Percentiles rank a stretch among this genome's conserved stretches.
Conservation (phyloP, 1,139 yeast species). For the Suhomyces terraborum region DNA sequence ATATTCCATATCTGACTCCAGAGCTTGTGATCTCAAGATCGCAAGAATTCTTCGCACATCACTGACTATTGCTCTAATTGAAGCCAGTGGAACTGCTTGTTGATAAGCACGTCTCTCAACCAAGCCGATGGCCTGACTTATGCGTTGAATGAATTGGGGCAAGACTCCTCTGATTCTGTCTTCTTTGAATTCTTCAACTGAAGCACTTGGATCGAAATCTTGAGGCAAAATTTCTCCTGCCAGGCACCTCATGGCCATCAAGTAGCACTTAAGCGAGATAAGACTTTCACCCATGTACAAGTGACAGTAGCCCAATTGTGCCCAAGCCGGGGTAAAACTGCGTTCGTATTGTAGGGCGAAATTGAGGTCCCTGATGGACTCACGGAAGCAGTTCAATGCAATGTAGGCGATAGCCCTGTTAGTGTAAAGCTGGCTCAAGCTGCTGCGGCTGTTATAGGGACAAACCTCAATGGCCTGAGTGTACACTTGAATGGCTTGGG, state of each 20-base stretch:
- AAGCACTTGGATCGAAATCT: slow-evolving; percentile 16
- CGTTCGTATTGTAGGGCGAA: slow-evolving; percentile 35
- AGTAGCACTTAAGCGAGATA: slow-evolving; percentile 37
- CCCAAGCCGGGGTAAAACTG: slow-evolving; percentile 47
- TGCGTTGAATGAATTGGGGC: slow-evolving; percentile 45
- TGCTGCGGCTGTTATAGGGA: slow-evolving; percentile 18
- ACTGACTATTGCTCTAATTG: slow-evolving; percentile 27
- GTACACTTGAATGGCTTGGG: slow-evolving; percentile 45
- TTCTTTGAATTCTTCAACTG: slow-evolving; percentile 25
- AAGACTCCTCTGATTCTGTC: slow-evolving; percentile 29
- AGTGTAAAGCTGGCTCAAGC: slow-evolving; percentile 39
- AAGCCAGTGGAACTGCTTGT: slow-evolving; percentile 30
- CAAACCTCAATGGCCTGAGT: slow-evolving; percentile 39
- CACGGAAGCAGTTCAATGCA: slow-evolving; percentile 46
- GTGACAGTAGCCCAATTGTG: slow-evolving; percentile 49
- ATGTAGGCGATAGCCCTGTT: slow-evolving; percentile 48
- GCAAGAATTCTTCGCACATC: slow-evolving; percentile 34
- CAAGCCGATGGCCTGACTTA: slow-evolving; percentile 38
- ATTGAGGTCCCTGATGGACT: slow-evolving; percentile 43
- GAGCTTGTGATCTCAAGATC: slow-evolving; percentile 27
- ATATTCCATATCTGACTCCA: slow-evolving; percentile 31
- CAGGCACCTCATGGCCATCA: slow-evolving; percentile 33
- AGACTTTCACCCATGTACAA: slow-evolving; percentile 44
- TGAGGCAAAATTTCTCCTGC: slow-evolving; percentile 38
- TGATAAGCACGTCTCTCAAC: slow-evolving; percentile 46